Evolutionary conservation across 2,329 filamentous ascomycete species (phyloP), one percentile per base, ranked within the genome.

Genomic region (Biscogniauxia sp.): DNA sequence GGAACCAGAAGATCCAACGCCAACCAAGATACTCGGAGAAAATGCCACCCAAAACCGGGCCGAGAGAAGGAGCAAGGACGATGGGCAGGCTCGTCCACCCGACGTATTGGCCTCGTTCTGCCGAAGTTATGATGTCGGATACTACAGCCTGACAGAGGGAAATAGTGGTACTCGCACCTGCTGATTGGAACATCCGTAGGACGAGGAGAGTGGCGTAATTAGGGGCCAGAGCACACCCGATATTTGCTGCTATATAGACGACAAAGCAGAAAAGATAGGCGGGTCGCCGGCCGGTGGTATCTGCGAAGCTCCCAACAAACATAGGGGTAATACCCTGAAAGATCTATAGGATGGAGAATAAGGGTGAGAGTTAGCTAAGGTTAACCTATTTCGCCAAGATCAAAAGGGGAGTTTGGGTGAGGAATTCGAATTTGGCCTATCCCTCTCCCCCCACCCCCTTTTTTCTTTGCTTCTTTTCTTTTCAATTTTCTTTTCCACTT

Each of bases 91-190:
- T 77, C 50, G 75, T 79, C 68, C 77, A 81, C 37, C 77, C 83
- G 54, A 86, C 79, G 64, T 83, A 83, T 17, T 77, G 73, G 17
- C 84, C 84, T 55, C 86, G 76, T 67, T 89, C 85, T 0, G 79
- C 78, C 1, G 80, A 79, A 0, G 83, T 85, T 1, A 81, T 77
- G 2, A 86, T 75, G 64, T 89, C 87, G 0, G 81, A 80, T 1
- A 88, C 80, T 1, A 88, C 79, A 0, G 80, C 85, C 50, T 74
- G 71, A 54, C 71, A 73, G 1, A 89, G 74, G 0, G 85, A 80
- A 17, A 87, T 76, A 0, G 84, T 86, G 1, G 82, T 81, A 57
- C 79, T 82, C 54, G 79, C 82, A 0, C 84, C 83, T 0, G 78
- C 76, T 8, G 79, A 82, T 61, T 86, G 83, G 2, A 85, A 61